These are phyloP conservation scores for Cornus suecica DNA, from an alignment of 148 eudicot genomes.

Conservation along the genomic window DNA sequence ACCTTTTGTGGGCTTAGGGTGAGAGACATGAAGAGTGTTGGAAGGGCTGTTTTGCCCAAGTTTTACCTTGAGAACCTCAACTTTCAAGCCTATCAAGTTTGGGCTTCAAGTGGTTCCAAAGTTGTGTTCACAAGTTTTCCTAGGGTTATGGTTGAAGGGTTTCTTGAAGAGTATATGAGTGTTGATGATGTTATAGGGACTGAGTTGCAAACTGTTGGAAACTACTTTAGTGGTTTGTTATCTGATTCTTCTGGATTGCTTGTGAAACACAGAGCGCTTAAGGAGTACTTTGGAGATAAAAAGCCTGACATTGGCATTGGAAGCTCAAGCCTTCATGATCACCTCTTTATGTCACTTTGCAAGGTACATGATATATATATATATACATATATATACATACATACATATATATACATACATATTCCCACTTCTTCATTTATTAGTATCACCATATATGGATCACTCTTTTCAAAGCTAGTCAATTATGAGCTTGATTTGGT, in stretches of 20 bases:
- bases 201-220: constrained; percentile 56
- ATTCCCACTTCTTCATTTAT: background rate
- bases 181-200: constrained; percentile 63
- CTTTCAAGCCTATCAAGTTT: constrained; percentile 45
- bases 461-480: background rate
- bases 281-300: constrained; percentile 54
- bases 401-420: background rate
- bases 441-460: background rate
- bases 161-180: constrained; percentile 66
- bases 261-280: constrained; percentile 53
- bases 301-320: constrained; percentile 73
- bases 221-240: constrained; percentile 53
- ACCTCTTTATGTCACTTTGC: constrained; percentile 57
- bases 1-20: constrained; percentile 83
- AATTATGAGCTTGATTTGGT: background rate
- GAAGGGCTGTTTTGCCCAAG: constrained; percentile 82
- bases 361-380: constrained; percentile 56
- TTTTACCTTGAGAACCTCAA: constrained; percentile 80
- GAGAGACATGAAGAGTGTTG: constrained; percentile 53
- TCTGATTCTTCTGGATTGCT: constrained; percentile 36
- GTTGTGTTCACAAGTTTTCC: constrained; percentile 71
- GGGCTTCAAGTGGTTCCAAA: constrained; percentile 31
- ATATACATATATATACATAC: background rate
- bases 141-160: constrained; percentile 85
- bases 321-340: constrained; percentile 48